Percentiles rank a stretch among this genome's conserved stretches.
phyloP scores from a whole-genome alignment of 2,329 filamentous ascomycete species.

The Chrysoporthe cubensis region DNA sequence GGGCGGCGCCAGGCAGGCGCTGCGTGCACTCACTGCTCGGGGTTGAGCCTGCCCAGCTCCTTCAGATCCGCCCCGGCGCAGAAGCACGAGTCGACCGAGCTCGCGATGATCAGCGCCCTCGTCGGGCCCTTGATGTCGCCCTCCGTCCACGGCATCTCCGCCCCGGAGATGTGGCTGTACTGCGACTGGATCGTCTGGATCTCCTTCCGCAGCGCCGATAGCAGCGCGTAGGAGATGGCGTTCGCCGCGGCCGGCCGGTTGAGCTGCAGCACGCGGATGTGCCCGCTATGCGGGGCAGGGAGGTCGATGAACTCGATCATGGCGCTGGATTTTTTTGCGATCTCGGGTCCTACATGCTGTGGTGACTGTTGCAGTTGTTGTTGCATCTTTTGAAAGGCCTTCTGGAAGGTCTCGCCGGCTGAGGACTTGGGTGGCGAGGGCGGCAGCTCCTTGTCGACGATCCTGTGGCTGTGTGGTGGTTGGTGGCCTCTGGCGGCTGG shows the following conservation, averaged over 20 bases:
- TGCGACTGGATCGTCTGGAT: constrained; percentile 72
- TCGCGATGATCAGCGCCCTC: constrained; percentile 81
- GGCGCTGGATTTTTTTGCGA: constrained; percentile 33
- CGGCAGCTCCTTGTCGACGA: constrained; percentile 25
- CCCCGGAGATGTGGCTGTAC: constrained; percentile 57
- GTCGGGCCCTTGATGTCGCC: constrained; percentile 61
- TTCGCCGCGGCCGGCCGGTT: constrained; percentile 86
- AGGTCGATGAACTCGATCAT: constrained; percentile 74
- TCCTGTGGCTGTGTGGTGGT: constrained; percentile 15
- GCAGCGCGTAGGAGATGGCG: constrained; percentile 80
- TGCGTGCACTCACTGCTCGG: constrained; percentile 68
- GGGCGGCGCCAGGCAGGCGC: too few relatives aligned
- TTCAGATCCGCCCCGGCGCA: constrained; percentile 96
- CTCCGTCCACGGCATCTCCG: constrained; percentile 51
- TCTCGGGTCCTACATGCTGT: neutral
- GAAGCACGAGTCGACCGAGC: constrained; percentile 81
- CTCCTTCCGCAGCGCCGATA: constrained; percentile 72
- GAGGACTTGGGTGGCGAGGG: constrained; percentile 27
- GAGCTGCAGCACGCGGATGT: constrained; percentile 85
- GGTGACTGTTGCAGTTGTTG: constrained; percentile 17
- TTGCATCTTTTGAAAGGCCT: constrained; percentile 1
- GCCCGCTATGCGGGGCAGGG: constrained; percentile 77
- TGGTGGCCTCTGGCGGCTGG: neutral
- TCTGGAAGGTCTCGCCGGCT: constrained; percentile 22
- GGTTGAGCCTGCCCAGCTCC: constrained; percentile 76